A percentile compares a stretch with the other conserved stretches of the same genome.
These are phyloP conservation scores for Lentithecium fluviatile DNA, from an alignment of 495 filamentous ascomycete species.

Conservation along the genomic window DNA sequence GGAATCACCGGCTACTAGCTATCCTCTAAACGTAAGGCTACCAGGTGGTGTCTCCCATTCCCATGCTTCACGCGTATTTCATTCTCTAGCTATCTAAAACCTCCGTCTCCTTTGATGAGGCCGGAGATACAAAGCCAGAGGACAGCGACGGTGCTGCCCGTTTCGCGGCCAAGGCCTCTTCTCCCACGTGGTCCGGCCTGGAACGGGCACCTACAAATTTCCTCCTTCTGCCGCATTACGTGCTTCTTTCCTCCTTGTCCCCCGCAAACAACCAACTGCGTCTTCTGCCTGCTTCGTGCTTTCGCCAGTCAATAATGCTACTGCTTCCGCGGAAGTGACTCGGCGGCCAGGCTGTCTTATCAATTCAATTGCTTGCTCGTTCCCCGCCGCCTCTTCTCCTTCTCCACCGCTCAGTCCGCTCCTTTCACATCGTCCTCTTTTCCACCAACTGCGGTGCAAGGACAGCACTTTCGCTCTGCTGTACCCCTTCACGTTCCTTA, in stretches of 20 bases:
- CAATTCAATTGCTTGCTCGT: conserved; percentile 15
- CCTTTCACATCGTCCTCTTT: conserved; percentile 26
- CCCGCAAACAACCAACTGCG: not conserved
- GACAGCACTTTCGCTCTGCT: conserved; percentile 27
- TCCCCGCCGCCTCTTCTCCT: conserved; percentile 27
- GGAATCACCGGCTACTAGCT: too few relatives aligned
- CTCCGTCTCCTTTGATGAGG: conserved; percentile 55
- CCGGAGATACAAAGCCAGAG: conserved; percentile 75
- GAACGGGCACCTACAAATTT: conserved; percentile 12
- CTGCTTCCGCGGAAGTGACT: not conserved
- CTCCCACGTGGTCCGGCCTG: conserved; percentile 20
- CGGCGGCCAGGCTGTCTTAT: not conserved
- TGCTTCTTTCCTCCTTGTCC: conserved; percentile 22
- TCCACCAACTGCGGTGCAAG: conserved; percentile 16
- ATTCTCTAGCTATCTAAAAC: conserved; percentile 74
- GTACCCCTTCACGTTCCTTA: conserved; percentile 15
- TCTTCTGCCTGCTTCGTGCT: conserved; percentile 9
- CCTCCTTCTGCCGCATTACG: conserved; percentile 3
- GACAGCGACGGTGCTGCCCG: conserved; percentile 49
- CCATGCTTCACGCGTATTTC: not conserved
- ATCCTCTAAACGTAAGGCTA: too few relatives aligned
- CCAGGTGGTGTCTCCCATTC: not conserved
- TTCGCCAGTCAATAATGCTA: conserved; percentile 15
- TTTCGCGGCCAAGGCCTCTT: conserved; percentile 23
- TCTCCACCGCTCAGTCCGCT: conserved; percentile 30